Evolutionary conservation across 2,329 filamentous ascomycete species (phyloP).

Genomic region (Alternaria infectoria): DNA sequence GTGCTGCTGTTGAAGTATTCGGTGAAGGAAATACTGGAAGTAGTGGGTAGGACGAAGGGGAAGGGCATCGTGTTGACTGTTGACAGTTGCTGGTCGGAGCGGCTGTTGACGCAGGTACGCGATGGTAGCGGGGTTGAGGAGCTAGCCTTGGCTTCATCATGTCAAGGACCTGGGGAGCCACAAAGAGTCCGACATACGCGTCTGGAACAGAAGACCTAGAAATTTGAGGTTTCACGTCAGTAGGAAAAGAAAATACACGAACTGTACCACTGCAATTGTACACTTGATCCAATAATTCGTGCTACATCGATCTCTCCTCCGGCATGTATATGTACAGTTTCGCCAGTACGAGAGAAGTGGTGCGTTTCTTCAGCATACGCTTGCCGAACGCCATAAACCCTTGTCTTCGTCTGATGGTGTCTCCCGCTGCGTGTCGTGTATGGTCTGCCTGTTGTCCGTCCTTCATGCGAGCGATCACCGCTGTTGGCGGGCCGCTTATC

Average conservation of each 20-base stretch:
- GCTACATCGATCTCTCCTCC: constrained; percentile 16
- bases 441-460: background rate
- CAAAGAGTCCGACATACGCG: background rate
- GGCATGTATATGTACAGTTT: constrained; percentile 41
- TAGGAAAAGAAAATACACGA: background rate
- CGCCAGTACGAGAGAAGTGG: constrained; percentile 26
- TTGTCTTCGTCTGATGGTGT: constrained; percentile 10
- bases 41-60: constrained; percentile 86
- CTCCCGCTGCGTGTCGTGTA: background rate
- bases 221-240: constrained; percentile 6
- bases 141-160: constrained; percentile 31
- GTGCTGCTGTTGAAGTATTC: constrained; percentile 77
- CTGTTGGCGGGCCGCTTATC: constrained; percentile 10
- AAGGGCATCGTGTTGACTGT: constrained; percentile 73
- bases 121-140: constrained; percentile 28
- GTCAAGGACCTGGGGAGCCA: background rate
- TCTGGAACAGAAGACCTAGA: background rate
- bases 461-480: background rate
- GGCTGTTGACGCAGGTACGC: constrained; percentile 34
- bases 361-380: constrained; percentile 8
- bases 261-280: constrained; percentile 13
- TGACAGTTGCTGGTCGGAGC: constrained; percentile 16
- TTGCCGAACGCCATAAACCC: constrained; percentile 12
- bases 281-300: constrained; percentile 4
- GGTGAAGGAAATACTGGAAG: constrained; percentile 83